phyloP scores from a whole-genome alignment of 2,329 filamentous ascomycete species.

The Venturiaceae sp. region DNA sequence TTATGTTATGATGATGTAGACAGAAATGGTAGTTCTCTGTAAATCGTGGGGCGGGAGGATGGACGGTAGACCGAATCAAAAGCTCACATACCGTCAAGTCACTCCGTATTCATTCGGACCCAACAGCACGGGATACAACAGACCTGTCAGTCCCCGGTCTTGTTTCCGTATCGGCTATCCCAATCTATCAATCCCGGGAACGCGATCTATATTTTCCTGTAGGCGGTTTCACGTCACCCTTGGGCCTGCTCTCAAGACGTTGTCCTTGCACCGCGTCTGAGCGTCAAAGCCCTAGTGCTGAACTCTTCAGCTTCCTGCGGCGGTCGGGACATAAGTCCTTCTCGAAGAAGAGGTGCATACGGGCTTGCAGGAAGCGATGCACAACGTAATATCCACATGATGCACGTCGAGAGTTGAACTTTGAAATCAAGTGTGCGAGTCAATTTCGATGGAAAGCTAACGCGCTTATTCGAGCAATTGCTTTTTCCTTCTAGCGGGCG shows the following conservation, averaged over 20 bases:
- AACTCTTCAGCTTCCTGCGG: background rate
- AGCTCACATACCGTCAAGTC: background rate
- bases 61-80: conserved; percentile 5
- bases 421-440: background rate
- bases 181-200: background rate
- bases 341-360: background rate
- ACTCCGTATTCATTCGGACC: background rate
- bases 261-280: background rate
- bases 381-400: background rate
- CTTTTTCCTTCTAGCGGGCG: background rate
- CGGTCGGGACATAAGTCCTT: background rate
- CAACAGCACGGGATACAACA: background rate
- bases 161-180: background rate
- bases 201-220: background rate
- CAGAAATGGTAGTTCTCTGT: background rate
- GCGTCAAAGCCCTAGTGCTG: background rate
- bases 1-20: conserved; percentile 1
- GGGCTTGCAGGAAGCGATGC: background rate
- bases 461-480: background rate
- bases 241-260: background rate
- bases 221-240: background rate
- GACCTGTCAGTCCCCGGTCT: background rate
- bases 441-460: background rate
- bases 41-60: background rate
- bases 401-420: background rate